A percentile compares a stretch with the other conserved stretches of the same genome.
These are phyloP conservation scores for Mycena pura DNA, from an alignment of 768 basidiomycete species.

Conservation along the genomic window DNA sequence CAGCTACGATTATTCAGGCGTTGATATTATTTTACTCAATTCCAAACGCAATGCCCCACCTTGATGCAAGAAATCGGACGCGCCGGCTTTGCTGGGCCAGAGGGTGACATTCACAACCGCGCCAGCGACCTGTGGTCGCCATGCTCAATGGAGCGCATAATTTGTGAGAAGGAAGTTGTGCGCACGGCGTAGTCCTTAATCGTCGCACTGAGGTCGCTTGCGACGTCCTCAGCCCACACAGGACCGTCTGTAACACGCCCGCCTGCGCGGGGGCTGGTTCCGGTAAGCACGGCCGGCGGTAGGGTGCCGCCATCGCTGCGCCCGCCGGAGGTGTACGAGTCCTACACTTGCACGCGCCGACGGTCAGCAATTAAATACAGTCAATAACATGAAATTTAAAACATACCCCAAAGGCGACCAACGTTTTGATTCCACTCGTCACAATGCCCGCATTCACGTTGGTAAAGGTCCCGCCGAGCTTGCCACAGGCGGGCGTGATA, in stretches of 20 bases:
- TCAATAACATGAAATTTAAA: not conserved
- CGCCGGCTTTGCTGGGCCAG: constrained; percentile 58
- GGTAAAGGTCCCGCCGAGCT: constrained; percentile 44
- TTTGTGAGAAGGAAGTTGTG: not conserved
- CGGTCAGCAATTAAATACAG: not conserved
- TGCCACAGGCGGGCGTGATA: constrained; percentile 53
- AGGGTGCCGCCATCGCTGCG: constrained; percentile 54
- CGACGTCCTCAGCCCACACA: constrained; percentile 59
- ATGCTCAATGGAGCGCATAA: not conserved
- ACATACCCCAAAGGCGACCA: constrained; percentile 60
- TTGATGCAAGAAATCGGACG: constrained; percentile 57
- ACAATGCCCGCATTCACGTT: constrained; percentile 58
- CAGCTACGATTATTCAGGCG: constrained; percentile 12
- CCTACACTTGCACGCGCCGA: constrained; percentile 38
- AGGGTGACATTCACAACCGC: constrained; percentile 54
- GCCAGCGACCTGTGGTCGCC: constrained; percentile 41
- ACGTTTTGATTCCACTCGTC: constrained; percentile 46
- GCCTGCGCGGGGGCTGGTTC: constrained; percentile 43
- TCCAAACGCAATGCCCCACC: constrained; percentile 31
- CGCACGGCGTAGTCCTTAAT: constrained; percentile 63
- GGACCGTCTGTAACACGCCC: constrained; percentile 54
- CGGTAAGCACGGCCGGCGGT: constrained; percentile 48
- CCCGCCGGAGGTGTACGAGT: constrained; percentile 60
- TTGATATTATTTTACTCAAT: not conserved
- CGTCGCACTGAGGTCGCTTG: constrained; percentile 47